Evolutionary conservation across 2,329 filamentous ascomycete species (phyloP), one percentile per base, ranked within the genome.

Genomic region (Fonsecaea monophora): DNA sequence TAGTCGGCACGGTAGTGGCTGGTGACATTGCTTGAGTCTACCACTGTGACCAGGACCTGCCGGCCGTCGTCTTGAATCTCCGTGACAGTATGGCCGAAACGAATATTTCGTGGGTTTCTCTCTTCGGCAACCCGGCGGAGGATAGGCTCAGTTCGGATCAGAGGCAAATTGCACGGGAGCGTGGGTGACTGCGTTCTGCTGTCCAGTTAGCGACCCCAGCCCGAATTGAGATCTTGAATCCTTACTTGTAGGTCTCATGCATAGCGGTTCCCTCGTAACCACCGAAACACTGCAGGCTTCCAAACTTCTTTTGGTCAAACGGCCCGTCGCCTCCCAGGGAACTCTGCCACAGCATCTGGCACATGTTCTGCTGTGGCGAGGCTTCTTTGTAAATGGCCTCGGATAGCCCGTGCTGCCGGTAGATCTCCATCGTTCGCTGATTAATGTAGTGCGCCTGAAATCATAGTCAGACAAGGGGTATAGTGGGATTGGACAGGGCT

Each of bases 311-410:
- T 7, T 35, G 21, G 48, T 57, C 53, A 7, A 40, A 18, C 34
- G 37, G 53, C 4, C 76, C 76, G 2, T 68, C 62, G 5, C 69
- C 54, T 0, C 74, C 76, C 2, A 78, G 64, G 35, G 68, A 73
- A 0, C 76, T 78, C 40, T 74, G 75, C 74, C 75, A 76, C 4
- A 71, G 72, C 8, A 72, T 74, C 15, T 72, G 68, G 21, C 68
- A 62, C 32, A 77, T 67, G 30, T 72, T 76, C 34, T 70, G 64
- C 4, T 60, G 67, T 30, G 71, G 74, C 10, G 72, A 71, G 7
- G 64, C 67, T 18, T 68, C 57, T 1, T 34, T 21, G 15, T 62
- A 54, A n/a, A 76, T 65, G 35, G 75, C 75, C 2, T 76, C 67
- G 60, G 74, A 72, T 12, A 77, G 66, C 1, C 73, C 75, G 35